Evolutionary conservation across 2,329 filamentous ascomycete species (phyloP).

Genomic region (Penicillium expansum): DNA sequence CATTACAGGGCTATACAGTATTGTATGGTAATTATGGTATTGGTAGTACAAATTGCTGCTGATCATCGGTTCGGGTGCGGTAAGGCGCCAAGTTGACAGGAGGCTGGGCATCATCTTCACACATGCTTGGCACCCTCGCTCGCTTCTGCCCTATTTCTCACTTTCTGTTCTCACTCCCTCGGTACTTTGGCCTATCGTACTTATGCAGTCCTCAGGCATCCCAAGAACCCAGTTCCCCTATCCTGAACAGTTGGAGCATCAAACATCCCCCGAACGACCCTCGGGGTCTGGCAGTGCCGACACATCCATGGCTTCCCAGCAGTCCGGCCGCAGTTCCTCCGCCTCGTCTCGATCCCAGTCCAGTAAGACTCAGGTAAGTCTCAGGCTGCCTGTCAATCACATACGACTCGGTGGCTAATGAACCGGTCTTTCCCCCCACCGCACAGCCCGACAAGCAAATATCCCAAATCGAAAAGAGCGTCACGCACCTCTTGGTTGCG

Average conservation of each 20-base stretch:
- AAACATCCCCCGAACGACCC: constrained; percentile 38
- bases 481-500: constrained; percentile 93
- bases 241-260: not conserved
- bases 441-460: constrained; percentile 68
- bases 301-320: constrained; percentile 52
- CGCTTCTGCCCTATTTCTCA: constrained; percentile 2
- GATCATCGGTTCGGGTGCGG: constrained; percentile 5
- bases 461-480: constrained; percentile 98
- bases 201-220: constrained; percentile 3
- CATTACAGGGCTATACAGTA: constrained; percentile 4
- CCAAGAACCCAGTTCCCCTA: constrained; percentile 3
- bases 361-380: constrained; percentile 58
- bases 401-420: constrained; percentile 6
- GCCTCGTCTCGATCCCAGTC: constrained; percentile 62
- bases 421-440: constrained; percentile 2
- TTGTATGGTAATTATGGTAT: constrained; percentile 1
- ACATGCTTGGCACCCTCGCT: constrained; percentile 8
- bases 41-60: not conserved
- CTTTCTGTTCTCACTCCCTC: not conserved
- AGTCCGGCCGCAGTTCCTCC: constrained; percentile 62
- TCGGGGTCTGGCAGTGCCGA: constrained; percentile 47
- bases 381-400: not conserved
- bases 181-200: not conserved
- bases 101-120: constrained; percentile 15
- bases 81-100: constrained; percentile 9